Evolutionary conservation across 2,329 filamentous ascomycete genomes (phyloP), one percentile per base, ranked within the genome.

Genomic region (Arthrobotrys pseudoclavata): DNA sequence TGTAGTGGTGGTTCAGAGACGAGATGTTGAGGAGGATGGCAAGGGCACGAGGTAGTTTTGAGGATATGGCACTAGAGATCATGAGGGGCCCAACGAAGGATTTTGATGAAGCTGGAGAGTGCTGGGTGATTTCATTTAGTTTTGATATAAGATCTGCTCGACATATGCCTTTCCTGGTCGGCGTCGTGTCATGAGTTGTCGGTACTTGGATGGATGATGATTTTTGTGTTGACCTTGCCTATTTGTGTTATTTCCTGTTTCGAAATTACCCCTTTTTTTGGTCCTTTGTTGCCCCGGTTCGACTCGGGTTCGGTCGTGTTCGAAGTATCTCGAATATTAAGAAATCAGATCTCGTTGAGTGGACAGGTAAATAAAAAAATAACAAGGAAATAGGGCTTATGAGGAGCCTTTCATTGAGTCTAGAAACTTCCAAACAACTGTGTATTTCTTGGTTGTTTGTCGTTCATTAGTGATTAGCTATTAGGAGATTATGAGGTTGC

Each of bases 401-500:
- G n/a, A n/a, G 37, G 37, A 37, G 10, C n/a, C 34, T 57, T 57
- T 12, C 4, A 10, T 1, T 7, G 15, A 18, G 29, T 26, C 29
- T 34, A 34, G 29, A 37, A 57, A 20, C 29, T 24, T 24, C 15
- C 3, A 53, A 13, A 31, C 4, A 13, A 29, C 52, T n/a, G 34
- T 60, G 24, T 40, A 24, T 4, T 57, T 42, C 13, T 20, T 60
- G 34, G 18, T 60, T 24, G 55, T 20, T 22, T 60, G 34, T 40
- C 55, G n/a, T 20, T 60, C 29, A 45, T 45, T n/a, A n/a, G n/a
- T n/a, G n/a, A n/a, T n/a, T n/a, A n/a, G n/a, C n/a, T n/a, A n/a
- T n/a, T 63, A 68, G 52, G 57, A 57, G 50, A 69, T 69, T 69
- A 34, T 57, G 55, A 76, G 71, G 71, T 76, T 76, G 55, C 71